phyloP scores from a whole-genome alignment of 2,329 filamentous ascomycete species.

The Diaporthe aspalathi region DNA sequence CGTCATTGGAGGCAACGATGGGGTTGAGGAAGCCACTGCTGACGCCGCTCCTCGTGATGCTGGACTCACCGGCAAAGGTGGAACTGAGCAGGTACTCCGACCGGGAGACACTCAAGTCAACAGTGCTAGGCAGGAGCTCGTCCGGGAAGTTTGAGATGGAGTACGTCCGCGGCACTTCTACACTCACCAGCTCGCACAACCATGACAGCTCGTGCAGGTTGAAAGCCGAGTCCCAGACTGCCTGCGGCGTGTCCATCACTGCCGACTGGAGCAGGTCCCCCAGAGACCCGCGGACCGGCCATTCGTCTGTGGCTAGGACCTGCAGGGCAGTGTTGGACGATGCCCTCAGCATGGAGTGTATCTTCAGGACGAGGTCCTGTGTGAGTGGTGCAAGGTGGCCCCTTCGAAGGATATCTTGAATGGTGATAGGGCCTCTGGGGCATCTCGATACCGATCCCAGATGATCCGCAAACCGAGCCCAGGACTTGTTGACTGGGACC shows the following conservation, averaged over 20 bases:
- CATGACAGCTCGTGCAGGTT: slow-evolving; percentile 56
- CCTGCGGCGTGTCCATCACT: slow-evolving; percentile 58
- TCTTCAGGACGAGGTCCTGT: slow-evolving; percentile 60
- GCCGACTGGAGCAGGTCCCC: slow-evolving; percentile 63
- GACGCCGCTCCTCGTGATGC: slow-evolving; percentile 56
- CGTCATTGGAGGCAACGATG: slow-evolving; percentile 51
- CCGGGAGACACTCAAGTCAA: slow-evolving; percentile 64
- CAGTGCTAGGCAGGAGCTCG: slow-evolving; percentile 61
- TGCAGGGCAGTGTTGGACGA: slow-evolving; percentile 62
- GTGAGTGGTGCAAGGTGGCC: slow-evolving; percentile 65
- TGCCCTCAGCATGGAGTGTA: slow-evolving; percentile 60
- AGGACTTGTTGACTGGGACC: slow-evolving; percentile 53
- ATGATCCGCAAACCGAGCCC: slow-evolving; percentile 61
- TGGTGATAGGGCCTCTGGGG: slow-evolving; percentile 50
- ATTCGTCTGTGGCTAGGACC: slow-evolving; percentile 61
- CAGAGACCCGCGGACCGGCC: slow-evolving; percentile 62
- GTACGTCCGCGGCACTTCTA: slow-evolving; percentile 65
- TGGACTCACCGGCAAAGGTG: slow-evolving; percentile 51
- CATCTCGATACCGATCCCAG: slow-evolving; percentile 53
- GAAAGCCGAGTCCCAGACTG: slow-evolving; percentile 64
- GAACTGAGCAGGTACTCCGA: slow-evolving; percentile 62
- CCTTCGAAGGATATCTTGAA: slow-evolving; percentile 61
- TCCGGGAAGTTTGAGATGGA: slow-evolving; percentile 63
- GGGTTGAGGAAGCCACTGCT: slow-evolving; percentile 67
- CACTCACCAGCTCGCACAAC: slow-evolving; percentile 58